Evolutionary conservation across 805 yeast species (phyloP).

Genomic region (Lipomyces yamadae): DNA sequence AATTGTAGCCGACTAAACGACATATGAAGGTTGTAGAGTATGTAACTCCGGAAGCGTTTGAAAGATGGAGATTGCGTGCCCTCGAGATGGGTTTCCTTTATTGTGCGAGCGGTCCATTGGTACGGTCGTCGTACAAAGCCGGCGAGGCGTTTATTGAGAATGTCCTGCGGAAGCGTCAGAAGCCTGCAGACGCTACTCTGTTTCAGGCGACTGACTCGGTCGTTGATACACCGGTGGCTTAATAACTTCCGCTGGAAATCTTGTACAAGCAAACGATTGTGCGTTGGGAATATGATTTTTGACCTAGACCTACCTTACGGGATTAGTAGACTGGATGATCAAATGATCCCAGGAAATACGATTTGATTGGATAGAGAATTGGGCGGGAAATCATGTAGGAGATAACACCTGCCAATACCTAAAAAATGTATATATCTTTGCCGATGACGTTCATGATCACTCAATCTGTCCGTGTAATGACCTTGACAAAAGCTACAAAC

Average conservation of each 20-base stretch:
- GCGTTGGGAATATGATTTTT: background rate
- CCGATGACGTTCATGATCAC: too few relatives aligned
- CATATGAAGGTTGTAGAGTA: constrained; percentile 98
- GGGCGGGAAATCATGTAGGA: too few relatives aligned
- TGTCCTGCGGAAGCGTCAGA: constrained; percentile 73
- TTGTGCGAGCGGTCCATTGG: constrained; percentile 97
- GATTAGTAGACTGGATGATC: background rate
- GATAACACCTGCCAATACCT: too few relatives aligned
- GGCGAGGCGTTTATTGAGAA: constrained; percentile 98
- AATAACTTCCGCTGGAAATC: background rate
- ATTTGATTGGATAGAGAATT: too few relatives aligned
- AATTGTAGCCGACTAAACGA: constrained; percentile 96
- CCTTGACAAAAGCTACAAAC: too few relatives aligned
- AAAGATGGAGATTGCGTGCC: constrained; percentile 87
- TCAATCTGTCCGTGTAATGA: too few relatives aligned
- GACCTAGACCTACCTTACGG: background rate
- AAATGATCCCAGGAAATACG: background rate
- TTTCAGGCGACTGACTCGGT: background rate
- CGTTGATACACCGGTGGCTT: constrained; percentile 7
- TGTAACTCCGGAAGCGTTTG: constrained; percentile 91
- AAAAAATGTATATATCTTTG: too few relatives aligned
- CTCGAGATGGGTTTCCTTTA: constrained; percentile 87
- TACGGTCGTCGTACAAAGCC: constrained; percentile 95
- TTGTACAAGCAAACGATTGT: background rate
- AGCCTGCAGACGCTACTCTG: constrained; percentile 2